Evolutionary conservation across 257 asterid genomes (phyloP).

Genomic region (Coffea canephora): DNA sequence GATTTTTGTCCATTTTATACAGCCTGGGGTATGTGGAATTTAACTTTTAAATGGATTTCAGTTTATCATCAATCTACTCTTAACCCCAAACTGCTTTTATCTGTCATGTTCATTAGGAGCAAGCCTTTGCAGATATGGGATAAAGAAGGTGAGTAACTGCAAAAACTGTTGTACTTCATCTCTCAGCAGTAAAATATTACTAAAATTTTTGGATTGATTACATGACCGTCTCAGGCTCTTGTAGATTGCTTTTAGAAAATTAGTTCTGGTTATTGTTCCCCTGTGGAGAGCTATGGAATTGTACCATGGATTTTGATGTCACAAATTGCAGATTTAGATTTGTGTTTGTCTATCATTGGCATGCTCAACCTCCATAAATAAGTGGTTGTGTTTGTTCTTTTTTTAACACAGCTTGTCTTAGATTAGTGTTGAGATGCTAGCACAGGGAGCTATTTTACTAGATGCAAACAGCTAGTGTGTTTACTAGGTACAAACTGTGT

Average conservation of each 20-base stretch:
- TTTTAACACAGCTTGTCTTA: too few relatives aligned
- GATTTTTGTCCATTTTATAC: slow-evolving; percentile 85
- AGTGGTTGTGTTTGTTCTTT: not conserved
- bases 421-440: not conserved
- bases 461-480: not conserved
- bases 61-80: not conserved
- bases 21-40: slow-evolving; percentile 73
- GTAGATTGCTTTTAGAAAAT: not conserved
- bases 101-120: slow-evolving; percentile 53
- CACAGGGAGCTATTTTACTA: too few relatives aligned
- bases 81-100: not conserved
- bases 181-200: not conserved
- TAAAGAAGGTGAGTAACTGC: slow-evolving; percentile 60
- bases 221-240: not conserved
- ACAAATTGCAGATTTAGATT: not conserved
- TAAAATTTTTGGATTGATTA: not conserved
- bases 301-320: not conserved
- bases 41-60: not conserved
- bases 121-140: slow-evolving; percentile 99
- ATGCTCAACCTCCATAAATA: not conserved
- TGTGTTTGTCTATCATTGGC: not conserved
- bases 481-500: not conserved
- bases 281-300: not conserved
- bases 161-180: not conserved
- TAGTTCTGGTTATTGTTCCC: not conserved